Base-by-base conservation (phyloP, 768 basidiomycete species). In the Lactifluus subvellereus region DNA sequence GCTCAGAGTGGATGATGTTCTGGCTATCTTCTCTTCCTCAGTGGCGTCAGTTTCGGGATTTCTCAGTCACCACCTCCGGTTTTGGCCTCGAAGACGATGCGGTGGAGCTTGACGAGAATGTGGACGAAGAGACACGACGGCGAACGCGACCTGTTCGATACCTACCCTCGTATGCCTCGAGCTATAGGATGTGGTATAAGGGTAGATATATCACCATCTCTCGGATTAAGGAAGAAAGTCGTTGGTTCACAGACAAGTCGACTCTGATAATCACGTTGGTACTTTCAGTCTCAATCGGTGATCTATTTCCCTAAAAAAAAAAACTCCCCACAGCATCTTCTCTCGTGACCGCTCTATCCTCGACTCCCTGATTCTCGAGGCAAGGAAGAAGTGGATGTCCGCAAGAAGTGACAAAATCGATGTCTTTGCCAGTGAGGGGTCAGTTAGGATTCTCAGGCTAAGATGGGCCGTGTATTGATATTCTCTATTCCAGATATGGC, bases 1-100 rank as follows among this genome's bases (percentile, higher is more conserved):
- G 1, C 43, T 43, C 60, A 88, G 86, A 79, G 43, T 90, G 88
- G 88, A 77, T 89, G 68, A 80, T 88, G 79, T 73, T 79, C 45
- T 90, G 88, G 87, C 72, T 89, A 0, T 82, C 85, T 4, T 77
- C 78, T 56, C 83, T 84, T 47, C 79, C 83, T 20, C 75, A 79
- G n/a, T 88, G 84, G 84, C 73, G 79, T 80, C 64, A 72, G 42
- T 79, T 82, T 7, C 80, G 84, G 8, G 77, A 80, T 60, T 75
- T 87, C 32, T 72, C 83, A 50, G 74, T 86, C 42, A 79, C 76
- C 67, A 85, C 84, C 47, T 20, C 66, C 20, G 69, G 68, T 69
- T 66, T 80, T 74, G 71, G 77, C 70, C 71, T 78, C 7, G 69
- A 73, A 22, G 69, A 72, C 4, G 66, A 69, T 43, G 73, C 71